These are phyloP conservation scores for Parasarocladium wereldwijsianum DNA, from an alignment of 2,329 filamentous ascomycete species.

Conservation along the genomic window DNA sequence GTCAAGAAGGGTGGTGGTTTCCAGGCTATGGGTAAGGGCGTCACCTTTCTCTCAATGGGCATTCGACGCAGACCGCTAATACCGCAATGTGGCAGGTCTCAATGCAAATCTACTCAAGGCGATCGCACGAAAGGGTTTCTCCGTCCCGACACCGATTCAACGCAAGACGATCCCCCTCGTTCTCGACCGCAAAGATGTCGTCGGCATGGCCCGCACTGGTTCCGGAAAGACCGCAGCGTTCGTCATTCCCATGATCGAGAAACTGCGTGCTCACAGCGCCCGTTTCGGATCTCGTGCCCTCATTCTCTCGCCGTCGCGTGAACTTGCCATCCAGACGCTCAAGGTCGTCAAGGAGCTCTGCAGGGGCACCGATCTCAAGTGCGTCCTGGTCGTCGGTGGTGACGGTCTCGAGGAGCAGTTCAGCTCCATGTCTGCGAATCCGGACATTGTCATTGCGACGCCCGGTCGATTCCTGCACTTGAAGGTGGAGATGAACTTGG, in stretches of 20 bases:
- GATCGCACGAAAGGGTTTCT: conserved; percentile 87
- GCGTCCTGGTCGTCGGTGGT: conserved; percentile 83
- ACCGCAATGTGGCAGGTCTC: conserved; percentile 34
- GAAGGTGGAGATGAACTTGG: conserved; percentile 89
- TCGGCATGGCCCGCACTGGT: conserved; percentile 97
- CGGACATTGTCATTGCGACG: conserved; percentile 93
- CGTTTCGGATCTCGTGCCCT: conserved; percentile 76
- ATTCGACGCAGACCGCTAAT: conserved; percentile 1
- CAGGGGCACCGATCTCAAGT: conserved; percentile 78
- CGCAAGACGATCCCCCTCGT: conserved; percentile 90
- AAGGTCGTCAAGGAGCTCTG: conserved; percentile 95
- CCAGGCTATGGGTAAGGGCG: conserved; percentile 65
- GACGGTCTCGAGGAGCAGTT: conserved; percentile 96
- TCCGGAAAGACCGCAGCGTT: conserved; percentile 98
- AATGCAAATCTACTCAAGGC: conserved; percentile 76
- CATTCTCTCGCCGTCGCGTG: conserved; percentile 82
- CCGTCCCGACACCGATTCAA: conserved; percentile 92
- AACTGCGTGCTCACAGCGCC: conserved; percentile 73
- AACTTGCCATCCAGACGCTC: conserved; percentile 85
- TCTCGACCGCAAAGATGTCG: conserved; percentile 83
- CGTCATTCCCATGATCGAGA: conserved; percentile 96
- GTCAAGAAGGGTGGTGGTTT: conserved; percentile 96
- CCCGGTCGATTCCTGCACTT: conserved; percentile 92
- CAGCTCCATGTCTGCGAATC: conserved; percentile 79
- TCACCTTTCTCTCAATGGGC: not conserved